Percentiles rank a stretch among this genome's conserved stretches.
These are phyloP conservation scores for Globisporangium alternatum DNA, from an alignment of 352 stramenopile species.

Conservation along the genomic window DNA sequence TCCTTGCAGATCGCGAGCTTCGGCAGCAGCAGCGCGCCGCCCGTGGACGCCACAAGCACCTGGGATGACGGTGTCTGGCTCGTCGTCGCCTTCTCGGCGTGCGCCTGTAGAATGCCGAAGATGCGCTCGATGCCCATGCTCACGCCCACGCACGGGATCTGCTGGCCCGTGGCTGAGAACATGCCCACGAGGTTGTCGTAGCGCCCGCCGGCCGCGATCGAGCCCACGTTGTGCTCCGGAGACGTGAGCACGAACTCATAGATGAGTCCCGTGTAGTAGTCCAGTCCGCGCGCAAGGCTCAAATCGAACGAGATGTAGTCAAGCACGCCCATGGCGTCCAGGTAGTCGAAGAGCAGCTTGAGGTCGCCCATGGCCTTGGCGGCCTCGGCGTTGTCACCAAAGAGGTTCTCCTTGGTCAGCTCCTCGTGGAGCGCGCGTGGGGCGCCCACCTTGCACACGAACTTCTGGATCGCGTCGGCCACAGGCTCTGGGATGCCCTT, in stretches of 20 bases:
- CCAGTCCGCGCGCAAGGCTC: slow-evolving; percentile 94
- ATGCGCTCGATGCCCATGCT: slow-evolving; percentile 98
- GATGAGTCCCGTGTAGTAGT: slow-evolving; percentile 99
- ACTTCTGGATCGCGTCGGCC: slow-evolving; percentile 93
- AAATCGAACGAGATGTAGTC: slow-evolving; percentile 96
- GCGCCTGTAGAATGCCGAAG: slow-evolving; percentile 97
- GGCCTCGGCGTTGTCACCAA: slow-evolving; percentile 88
- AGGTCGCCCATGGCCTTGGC: slow-evolving; percentile 91
- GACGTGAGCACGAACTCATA: slow-evolving; percentile 97
- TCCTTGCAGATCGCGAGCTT: slow-evolving; percentile 79
- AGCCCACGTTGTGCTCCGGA: slow-evolving; percentile 91
- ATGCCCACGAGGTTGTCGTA: slow-evolving; percentile 99
- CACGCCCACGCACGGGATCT: slow-evolving; percentile 98
- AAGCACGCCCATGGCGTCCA: slow-evolving; percentile 96
- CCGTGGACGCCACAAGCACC: slow-evolving; percentile 94
- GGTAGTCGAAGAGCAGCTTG: slow-evolving; percentile 95
- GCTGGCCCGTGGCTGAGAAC: slow-evolving; percentile 93
- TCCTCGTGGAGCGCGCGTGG: slow-evolving; percentile 85
- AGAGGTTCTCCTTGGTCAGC: slow-evolving; percentile 76
- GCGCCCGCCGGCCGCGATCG: slow-evolving; percentile 95
- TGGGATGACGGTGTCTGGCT: slow-evolving; percentile 50
- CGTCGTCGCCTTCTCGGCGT: slow-evolving; percentile 68
- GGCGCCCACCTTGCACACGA: slow-evolving; percentile 90
- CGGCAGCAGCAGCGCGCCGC: slow-evolving; percentile 52
- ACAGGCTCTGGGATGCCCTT: slow-evolving; percentile 92